Percentiles rank a stretch among this genome's conserved stretches.
Evolutionary conservation across 106 monocot species (phyloP).

Genomic region (Dioscorea zingiberensis): DNA sequence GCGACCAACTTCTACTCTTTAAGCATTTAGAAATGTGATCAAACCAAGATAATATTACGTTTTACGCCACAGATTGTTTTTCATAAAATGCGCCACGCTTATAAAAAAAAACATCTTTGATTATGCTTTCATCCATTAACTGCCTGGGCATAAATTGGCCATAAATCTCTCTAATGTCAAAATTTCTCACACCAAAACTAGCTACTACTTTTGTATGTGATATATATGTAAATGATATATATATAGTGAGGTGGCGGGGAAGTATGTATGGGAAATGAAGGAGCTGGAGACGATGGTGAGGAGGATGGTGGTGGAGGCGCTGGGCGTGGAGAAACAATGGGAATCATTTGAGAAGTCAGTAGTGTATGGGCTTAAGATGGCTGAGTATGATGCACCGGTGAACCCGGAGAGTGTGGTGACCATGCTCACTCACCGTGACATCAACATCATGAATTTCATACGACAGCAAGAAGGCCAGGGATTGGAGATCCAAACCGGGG

Average conservation of each 20-base stretch:
- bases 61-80: too few species aligned
- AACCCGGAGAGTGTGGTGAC: background rate
- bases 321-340: background rate
- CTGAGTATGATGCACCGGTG: background rate
- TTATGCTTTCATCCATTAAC: too few species aligned
- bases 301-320: background rate
- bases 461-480: background rate
- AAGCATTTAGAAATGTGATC: too few species aligned
- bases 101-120: too few species aligned
- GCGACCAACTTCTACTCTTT: too few species aligned
- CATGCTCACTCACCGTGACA: background rate
- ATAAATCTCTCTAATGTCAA: too few species aligned
- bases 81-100: too few species aligned
- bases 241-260: background rate
- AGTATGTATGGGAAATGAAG: background rate
- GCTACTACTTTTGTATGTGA: too few species aligned
- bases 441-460: background rate
- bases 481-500: background rate
- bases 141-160: too few species aligned
- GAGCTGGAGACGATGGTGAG: background rate
- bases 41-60: too few species aligned
- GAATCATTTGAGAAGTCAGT: background rate
- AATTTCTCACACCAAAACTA: too few species aligned
- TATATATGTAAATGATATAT: too few species aligned
- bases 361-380: background rate